These are phyloP conservation scores for Avena eriantha DNA, from an alignment of 176 grass and related monocot genomes.

Conservation along the genomic window DNA sequence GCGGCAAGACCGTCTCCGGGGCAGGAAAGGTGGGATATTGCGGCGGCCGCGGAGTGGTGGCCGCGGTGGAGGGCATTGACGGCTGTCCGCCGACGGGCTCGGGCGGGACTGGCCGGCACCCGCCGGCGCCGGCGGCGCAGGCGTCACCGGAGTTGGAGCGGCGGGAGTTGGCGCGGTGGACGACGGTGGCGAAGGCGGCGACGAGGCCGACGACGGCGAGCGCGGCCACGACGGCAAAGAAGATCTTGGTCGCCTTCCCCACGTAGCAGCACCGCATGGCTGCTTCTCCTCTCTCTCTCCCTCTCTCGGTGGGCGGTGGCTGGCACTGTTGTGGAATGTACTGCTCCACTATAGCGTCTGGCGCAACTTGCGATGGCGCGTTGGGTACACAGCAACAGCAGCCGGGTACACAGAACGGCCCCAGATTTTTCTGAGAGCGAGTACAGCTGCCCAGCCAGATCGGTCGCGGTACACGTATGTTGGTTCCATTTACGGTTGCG, in stretches of 20 bases:
- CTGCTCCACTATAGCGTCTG: neutral
- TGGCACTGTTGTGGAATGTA: constrained; percentile 15
- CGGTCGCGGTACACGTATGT: neutral
- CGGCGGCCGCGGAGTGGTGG: constrained; percentile 18
- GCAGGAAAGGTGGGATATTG: constrained; percentile 40
- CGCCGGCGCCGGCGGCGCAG: constrained; percentile 34
- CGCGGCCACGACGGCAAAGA: constrained; percentile 59
- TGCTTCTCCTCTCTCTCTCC: neutral
- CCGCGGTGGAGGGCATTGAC: constrained; percentile 8
- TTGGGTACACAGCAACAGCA: neutral
- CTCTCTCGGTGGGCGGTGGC: neutral
- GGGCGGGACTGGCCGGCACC: constrained; percentile 49
- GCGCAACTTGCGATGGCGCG: neutral
- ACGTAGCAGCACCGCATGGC: constrained; percentile 77
- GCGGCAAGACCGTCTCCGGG: constrained; percentile 26
- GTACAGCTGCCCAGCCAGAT: neutral
- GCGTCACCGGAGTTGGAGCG: neutral
- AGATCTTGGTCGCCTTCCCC: constrained; percentile 95
- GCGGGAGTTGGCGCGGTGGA: constrained; percentile 47
- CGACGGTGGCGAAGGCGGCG: constrained; percentile 59
- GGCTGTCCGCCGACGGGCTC: constrained; percentile 21
- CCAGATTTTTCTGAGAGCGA: neutral
- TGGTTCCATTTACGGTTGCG: neutral
- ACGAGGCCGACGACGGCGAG: constrained; percentile 61
- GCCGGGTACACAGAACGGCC: neutral